Evolutionary conservation across 164 flowering plant species (phyloP).

Genomic region (Chimonanthus salicifolius): DNA sequence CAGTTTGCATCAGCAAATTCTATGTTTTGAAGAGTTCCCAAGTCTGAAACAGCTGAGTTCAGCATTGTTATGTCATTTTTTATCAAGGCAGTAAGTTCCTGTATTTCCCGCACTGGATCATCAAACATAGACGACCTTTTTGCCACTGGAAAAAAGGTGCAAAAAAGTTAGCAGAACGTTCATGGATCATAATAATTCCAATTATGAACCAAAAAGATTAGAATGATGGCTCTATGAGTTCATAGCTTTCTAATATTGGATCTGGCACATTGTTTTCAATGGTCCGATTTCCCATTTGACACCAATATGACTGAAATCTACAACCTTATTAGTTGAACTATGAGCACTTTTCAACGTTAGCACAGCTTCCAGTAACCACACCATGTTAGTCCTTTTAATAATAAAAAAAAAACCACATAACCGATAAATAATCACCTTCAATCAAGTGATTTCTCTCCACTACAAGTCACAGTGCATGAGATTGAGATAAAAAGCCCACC

Average conservation of each 20-base stretch:
- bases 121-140: conserved; percentile 85
- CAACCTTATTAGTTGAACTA: no score
- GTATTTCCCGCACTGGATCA: conserved; percentile 73
- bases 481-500: no score
- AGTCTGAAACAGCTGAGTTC: conserved; percentile 56
- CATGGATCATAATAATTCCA: not conserved
- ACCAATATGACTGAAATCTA: no score
- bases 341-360: no score
- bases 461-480: no score
- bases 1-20: conserved; percentile 54
- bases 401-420: no score
- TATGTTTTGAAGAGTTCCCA: conserved; percentile 61
- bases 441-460: no score
- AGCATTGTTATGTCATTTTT: conserved; percentile 68
- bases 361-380: no score
- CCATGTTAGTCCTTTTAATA: no score
- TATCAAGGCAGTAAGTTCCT: conserved; percentile 68
- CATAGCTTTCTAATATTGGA: not conserved
- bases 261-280: no score
- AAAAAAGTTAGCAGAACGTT: not conserved
- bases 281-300: no score
- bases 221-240: not conserved
- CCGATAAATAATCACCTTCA: no score
- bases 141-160: conserved; percentile 43
- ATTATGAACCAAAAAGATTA: not conserved